Conservation (phyloP, 1,284 basidiomycete genomes). For the Cutaneotrichosporon mucoides region DNA sequence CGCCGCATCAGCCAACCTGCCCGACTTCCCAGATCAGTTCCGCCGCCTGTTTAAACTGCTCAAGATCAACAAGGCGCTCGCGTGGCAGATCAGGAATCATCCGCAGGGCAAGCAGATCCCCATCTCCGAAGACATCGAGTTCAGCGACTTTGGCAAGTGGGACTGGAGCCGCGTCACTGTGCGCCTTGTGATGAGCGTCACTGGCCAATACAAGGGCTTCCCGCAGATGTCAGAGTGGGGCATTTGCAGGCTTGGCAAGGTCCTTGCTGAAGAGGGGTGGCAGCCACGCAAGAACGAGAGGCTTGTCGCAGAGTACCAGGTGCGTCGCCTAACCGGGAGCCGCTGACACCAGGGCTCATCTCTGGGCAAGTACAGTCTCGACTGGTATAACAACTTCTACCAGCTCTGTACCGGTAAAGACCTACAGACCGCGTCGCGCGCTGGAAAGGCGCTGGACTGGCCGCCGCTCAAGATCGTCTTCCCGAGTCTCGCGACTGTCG, state of each 20-base stretch:
- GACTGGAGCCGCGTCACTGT: conserved; percentile 45
- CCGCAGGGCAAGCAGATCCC: conserved; percentile 28
- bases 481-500: conserved; percentile 41
- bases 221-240: conserved; percentile 33
- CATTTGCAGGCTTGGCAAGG: conserved; percentile 33
- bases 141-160: conserved; percentile 29
- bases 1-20: not conserved
- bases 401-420: conserved; percentile 30
- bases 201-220: conserved; percentile 36
- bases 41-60: conserved; percentile 35
- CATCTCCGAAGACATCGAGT: conserved; percentile 12
- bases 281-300: conserved; percentile 29
- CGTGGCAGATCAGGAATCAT: conserved; percentile 28
- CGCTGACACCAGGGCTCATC: conserved; percentile 39
- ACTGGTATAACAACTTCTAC: conserved; percentile 45
- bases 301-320: conserved; percentile 45
- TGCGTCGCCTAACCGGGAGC: conserved; percentile 8
- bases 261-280: conserved; percentile 41
- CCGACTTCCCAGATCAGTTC: conserved; percentile 41
- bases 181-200: conserved; percentile 44
- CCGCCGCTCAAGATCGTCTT: conserved; percentile 46
- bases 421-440: conserved; percentile 13
- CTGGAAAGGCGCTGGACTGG: conserved; percentile 27
- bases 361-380: conserved; percentile 35
- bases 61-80: conserved; percentile 39